Conservation (phyloP, 768 basidiomycete species). For the Phylloporus sp. region DNA sequence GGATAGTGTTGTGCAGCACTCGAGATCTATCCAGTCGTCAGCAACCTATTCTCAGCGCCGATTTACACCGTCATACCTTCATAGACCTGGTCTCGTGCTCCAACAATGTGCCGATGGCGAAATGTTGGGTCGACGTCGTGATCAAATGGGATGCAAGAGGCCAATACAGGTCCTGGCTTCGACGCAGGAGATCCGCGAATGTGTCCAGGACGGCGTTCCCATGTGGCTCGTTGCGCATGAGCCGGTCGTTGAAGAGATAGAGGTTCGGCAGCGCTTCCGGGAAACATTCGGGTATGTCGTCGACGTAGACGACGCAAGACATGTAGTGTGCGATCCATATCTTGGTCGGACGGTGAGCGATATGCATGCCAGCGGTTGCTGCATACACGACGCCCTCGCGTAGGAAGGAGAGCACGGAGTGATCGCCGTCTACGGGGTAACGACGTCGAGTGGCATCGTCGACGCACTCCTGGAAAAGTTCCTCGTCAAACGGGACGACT, state of each 20-base stretch:
- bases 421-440: neutral
- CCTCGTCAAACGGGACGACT: neutral
- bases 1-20: slow-evolving; percentile 15
- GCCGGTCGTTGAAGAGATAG: neutral
- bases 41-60: no score
- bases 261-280: neutral
- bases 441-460: neutral
- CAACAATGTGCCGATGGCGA: neutral
- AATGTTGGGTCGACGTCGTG: neutral
- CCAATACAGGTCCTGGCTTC: neutral
- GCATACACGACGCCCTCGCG: neutral
- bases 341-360: neutral
- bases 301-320: neutral
- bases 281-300: neutral
- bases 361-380: neutral
- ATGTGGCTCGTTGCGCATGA: neutral
- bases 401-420: neutral
- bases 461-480: neutral
- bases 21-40: slow-evolving; percentile 4
- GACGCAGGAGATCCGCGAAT: neutral
- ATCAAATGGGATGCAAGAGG: neutral
- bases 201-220: neutral
- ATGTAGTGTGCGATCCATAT: neutral
- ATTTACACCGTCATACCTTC: neutral
- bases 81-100: neutral